Evolutionary conservation across 2,329 filamentous ascomycete genomes (phyloP), one percentile per base, ranked within the genome.

Genomic region (Alternaria infectoria): DNA sequence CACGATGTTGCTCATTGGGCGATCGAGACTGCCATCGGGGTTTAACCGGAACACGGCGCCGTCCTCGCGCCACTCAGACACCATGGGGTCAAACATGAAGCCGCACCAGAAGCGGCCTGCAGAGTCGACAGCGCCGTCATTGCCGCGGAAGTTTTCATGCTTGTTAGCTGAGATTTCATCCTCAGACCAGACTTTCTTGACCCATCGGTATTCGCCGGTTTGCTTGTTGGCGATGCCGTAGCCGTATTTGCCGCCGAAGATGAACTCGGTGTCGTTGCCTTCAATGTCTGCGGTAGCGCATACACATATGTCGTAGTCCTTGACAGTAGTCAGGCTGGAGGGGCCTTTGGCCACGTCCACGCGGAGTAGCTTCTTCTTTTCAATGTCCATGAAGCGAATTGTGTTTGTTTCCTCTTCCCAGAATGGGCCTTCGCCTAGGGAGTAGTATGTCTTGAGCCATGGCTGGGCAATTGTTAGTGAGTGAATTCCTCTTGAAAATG

Each of bases 41-140:
- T 90, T 86, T 72, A 97, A 90, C 61, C 91, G 86, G 81, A 91
- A 91, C 17, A 97, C 84, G 12, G 89, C 86, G 54, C 93, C 93
- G 91, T 84, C 82, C 51, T 80, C 76, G 26, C 71, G 86, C 49
- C 88, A 63, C 32, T 80, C 86, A 78, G 90, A 86, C 6, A 74
- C 83, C 73, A 89, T 83, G 59, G 92, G 90, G 74, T 97, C 93
- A 66, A 93, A 96, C 92, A 97, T 97, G 66, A 88, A 88, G 8
- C 93, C 93, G 6, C 93, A 85, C 91, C 93, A 97, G 81, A 95
- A 96, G 32, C 93, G 85, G 30, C 94, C 93, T 66, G 89, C 86
- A 25, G 89, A 89, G 75, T 97, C 93, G 55, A 92, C 89, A 6
- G 89, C 91, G 50, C 93, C 93, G 75, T 97, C 94, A 76, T 97